phyloP scores from a whole-genome alignment of 208 protist species.

The Trichomonas vaginalis region DNA sequence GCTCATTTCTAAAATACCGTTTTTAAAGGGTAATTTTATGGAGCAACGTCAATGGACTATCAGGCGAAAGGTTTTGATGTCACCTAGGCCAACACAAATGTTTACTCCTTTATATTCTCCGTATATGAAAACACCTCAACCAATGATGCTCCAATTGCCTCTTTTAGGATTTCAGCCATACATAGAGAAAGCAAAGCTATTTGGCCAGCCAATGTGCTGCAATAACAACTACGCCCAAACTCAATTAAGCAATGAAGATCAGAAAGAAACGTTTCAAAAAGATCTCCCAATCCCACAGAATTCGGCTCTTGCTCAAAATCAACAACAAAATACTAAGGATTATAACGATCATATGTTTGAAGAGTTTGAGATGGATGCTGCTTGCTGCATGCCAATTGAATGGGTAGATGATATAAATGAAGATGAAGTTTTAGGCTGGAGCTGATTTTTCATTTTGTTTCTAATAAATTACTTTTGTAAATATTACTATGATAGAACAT shows the following conservation, averaged over 20 bases:
- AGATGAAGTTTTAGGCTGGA: not conserved
- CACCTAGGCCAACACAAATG: too few species aligned
- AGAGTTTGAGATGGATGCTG: not conserved
- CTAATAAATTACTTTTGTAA: too few species aligned
- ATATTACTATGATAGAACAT: too few species aligned
- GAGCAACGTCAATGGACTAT: not conserved
- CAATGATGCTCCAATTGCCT: not conserved
- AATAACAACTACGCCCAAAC: not conserved
- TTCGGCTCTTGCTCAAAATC: not conserved
- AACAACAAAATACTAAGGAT: not conserved
- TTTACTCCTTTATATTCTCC: not conserved
- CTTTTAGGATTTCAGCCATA: not conserved
- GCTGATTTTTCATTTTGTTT: too few species aligned
- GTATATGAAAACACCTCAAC: not conserved
- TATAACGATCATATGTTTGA: not conserved
- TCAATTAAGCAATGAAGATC: not conserved
- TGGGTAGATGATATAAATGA: not conserved
- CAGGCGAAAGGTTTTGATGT: not conserved
- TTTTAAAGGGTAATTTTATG: not conserved
- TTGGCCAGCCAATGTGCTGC: not conserved
- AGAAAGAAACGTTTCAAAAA: too few species aligned
- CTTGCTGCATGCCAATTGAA: not conserved
- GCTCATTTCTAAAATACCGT: not conserved
- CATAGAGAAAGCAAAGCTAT: not conserved
- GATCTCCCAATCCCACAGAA: too few species aligned